Evolutionary conservation across 805 yeast genomes (phyloP), one percentile per base, ranked within the genome.

Genomic region (Candida nanaspora): DNA sequence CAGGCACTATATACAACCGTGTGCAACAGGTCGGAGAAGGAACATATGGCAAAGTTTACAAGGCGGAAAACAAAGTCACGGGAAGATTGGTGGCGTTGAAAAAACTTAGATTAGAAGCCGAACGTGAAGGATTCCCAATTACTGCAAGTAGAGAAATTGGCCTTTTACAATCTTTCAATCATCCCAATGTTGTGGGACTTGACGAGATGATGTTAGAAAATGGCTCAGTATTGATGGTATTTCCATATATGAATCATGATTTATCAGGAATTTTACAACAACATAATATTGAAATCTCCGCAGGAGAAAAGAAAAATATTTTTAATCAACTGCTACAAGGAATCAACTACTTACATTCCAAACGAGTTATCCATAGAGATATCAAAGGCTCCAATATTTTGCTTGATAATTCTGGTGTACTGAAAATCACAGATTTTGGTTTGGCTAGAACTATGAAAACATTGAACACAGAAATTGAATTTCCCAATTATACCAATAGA

Each of bases 21-120:
- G 76, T 86, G 1, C 72, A 76, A 32, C 98, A 93, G 56, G 98
- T 93, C 5, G 98, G 98, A n/a, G 98, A 93, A 62, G 98, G 98
- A 9, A 93, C 98, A 0, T 93, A 93, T 59, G 98, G 98, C 16
- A 88, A 86, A 57, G 99, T 93, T 18, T 88, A 84, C 65, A 87
- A 88, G 56, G 96, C 96, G 0, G 69, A 68, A 37, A 88, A 93
- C 57, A 63, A 64, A 14, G 65, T 76, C 5, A 86, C 96, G 0
- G 71, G 76, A 2, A 78, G 75, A 43, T 65, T 73, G 48, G 93
- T 88, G n/a, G 98, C 98, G 1, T 66, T 93, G 54, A 93, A 93
- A 57, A 74, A 82, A 49, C 68, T 93, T 35, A 64, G 97, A 45
- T 70, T 93, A 52, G 97, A 93, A 55, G 64, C 78, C 7, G 98